phyloP scores from a whole-genome alignment of 139 green algal genomes.

The Penium margaritaceum region DNA sequence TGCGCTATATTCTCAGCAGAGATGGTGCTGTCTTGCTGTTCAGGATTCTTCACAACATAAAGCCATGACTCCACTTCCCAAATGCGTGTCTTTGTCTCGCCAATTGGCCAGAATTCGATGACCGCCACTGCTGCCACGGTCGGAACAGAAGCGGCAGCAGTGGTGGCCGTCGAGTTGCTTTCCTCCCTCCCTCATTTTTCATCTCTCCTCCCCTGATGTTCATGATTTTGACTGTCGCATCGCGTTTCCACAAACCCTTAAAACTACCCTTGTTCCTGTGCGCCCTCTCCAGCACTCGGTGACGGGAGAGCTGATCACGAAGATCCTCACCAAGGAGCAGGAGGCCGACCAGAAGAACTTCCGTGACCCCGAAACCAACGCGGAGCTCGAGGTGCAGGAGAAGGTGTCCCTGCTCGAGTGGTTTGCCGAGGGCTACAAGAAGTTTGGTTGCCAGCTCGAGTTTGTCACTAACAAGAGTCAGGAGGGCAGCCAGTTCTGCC shows the following conservation, averaged over 20 bases:
- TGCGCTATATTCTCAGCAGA: no score
- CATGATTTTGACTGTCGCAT: neutral
- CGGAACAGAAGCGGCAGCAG: neutral
- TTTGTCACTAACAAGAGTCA: conserved; percentile 90
- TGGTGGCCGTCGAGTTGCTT: no score
- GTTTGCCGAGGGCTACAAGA: conserved; percentile 96
- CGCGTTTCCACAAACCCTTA: neutral
- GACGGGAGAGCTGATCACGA: conserved; percentile 40
- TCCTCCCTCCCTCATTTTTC: neutral
- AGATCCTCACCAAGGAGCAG: conserved; percentile 79
- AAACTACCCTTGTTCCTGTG: neutral
- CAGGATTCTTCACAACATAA: no score
- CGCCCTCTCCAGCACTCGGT: conserved; percentile 10
- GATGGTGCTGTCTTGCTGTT: no score
- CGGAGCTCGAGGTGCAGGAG: conserved; percentile 84
- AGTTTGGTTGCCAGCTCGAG: conserved; percentile 93
- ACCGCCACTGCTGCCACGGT: neutral
- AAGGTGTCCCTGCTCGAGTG: conserved; percentile 89
- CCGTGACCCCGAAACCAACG: conserved; percentile 73
- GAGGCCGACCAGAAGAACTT: conserved; percentile 63
- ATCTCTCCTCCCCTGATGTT: neutral
- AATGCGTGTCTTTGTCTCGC: no score
- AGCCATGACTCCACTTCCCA: no score
- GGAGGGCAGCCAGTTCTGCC: conserved; percentile 94
- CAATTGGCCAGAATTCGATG: no score